These are phyloP conservation scores for Ramaria rubella DNA, from an alignment of 768 basidiomycete species.

Conservation along the genomic window DNA sequence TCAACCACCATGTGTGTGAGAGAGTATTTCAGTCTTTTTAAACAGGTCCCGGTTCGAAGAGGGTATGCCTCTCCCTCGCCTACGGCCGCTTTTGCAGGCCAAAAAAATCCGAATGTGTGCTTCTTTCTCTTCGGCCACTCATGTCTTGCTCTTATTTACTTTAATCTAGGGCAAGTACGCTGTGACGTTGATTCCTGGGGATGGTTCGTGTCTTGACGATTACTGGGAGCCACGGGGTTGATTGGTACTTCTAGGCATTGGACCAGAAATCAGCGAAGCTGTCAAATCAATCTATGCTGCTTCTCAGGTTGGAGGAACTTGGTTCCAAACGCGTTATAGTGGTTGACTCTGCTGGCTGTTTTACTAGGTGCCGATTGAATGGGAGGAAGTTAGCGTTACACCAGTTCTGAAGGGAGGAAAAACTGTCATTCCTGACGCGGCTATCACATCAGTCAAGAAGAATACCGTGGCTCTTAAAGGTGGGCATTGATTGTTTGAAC, in stretches of 20 bases:
- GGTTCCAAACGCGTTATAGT: not conserved
- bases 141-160: conserved; percentile 2
- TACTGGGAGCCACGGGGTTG: not conserved
- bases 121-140: not conserved
- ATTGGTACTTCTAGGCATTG: conserved; percentile 77
- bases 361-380: conserved; percentile 87
- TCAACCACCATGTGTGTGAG: not conserved
- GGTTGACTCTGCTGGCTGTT: not conserved
- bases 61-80: conserved; percentile 68
- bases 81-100: conserved; percentile 84
- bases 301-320: conserved; percentile 54
- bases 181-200: conserved; percentile 94
- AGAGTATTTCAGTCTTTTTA: not conserved
- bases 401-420: conserved; percentile 92
- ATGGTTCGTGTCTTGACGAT: conserved; percentile 51
- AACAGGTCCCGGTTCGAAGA: conserved; percentile 40
- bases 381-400: conserved; percentile 98
- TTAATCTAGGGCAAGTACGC: conserved; percentile 84
- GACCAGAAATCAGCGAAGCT: conserved; percentile 95
- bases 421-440: conserved; percentile 90
- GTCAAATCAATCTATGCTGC: conserved; percentile 90
- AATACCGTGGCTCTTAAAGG: conserved; percentile 99
- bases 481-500: conserved; percentile 25
- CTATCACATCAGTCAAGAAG: conserved; percentile 87
- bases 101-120: conserved; percentile 82